phyloP scores from a whole-genome alignment of 2,329 filamentous ascomycete genomes.

The Tympanopsis confertula region DNA sequence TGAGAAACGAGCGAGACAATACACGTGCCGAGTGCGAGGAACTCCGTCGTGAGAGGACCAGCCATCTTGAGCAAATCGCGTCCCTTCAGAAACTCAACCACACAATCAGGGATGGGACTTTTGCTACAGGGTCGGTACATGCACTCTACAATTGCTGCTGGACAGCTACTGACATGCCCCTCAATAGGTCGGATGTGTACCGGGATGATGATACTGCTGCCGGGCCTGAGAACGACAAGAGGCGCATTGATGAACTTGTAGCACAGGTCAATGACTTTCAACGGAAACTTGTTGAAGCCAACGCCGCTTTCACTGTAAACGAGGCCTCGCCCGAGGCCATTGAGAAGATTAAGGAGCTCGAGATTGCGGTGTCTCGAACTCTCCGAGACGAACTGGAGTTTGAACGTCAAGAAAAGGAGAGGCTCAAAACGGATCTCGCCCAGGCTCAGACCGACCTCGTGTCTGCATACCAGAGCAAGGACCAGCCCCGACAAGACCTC shows the following conservation, averaged over 20 bases:
- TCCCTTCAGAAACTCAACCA: conserved; percentile 45
- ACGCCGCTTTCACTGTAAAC: neutral
- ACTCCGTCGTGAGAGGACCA: conserved; percentile 41
- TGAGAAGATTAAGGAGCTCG: neutral
- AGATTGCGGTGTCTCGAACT: neutral
- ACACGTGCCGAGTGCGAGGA: conserved; percentile 34
- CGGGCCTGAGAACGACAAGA: conserved; percentile 34
- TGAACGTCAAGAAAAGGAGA: neutral
- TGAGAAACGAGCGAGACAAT: conserved; percentile 44
- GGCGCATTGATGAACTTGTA: conserved; percentile 6
- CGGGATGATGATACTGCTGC: conserved; percentile 21
- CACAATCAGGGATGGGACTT: conserved; percentile 36
- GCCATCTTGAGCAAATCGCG: conserved; percentile 44
- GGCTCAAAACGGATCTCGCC: conserved; percentile 11
- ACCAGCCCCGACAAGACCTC: conserved; percentile 42
- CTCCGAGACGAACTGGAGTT: neutral
- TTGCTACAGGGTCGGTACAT: conserved; percentile 42
- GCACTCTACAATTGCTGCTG: no score
- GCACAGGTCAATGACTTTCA: neutral
- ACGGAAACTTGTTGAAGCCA: no score
- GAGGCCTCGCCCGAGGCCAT: neutral
- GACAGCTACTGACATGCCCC: no score
- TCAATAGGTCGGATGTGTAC: conserved; percentile 35
- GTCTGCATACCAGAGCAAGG: conserved; percentile 32
- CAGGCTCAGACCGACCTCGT: conserved; percentile 30